These are phyloP conservation scores for Coprinellus micaceus DNA, from an alignment of 768 basidiomycete genomes.

Conservation along the genomic window DNA sequence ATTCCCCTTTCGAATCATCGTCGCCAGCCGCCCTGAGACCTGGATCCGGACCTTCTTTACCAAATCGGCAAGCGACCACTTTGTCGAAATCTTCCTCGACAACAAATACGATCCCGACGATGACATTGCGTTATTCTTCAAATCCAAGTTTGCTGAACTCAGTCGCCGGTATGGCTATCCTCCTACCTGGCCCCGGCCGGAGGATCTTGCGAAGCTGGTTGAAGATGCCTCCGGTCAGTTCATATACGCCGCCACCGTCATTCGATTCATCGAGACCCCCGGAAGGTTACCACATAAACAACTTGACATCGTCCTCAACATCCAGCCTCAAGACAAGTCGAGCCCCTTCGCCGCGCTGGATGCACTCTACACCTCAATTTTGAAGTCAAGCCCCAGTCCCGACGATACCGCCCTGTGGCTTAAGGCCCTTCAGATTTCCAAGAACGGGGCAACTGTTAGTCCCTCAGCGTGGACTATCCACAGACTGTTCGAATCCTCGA, in stretches of 20 bases:
- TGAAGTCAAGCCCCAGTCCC: not conserved
- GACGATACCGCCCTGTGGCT: not conserved
- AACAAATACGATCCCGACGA: not conserved
- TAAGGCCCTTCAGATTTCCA: not conserved
- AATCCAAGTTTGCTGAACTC: too few relatives aligned
- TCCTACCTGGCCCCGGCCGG: not conserved
- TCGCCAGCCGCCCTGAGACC: conserved; percentile 4
- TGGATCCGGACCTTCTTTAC: not conserved
- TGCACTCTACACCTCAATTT: not conserved
- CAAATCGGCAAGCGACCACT: too few relatives aligned
- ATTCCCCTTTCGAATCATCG: not conserved
- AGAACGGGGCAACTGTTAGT: not conserved
- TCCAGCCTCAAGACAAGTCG: not conserved
- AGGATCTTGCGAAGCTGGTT: not conserved
- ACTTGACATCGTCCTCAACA: not conserved
- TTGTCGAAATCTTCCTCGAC: not conserved
- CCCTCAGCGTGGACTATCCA: too few relatives aligned
- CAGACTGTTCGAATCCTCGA: too few relatives aligned
- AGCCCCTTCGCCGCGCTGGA: not conserved
- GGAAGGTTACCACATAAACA: not conserved
- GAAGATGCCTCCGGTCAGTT: conserved; percentile 1
- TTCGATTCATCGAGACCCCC: not conserved
- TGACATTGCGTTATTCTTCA: too few relatives aligned
- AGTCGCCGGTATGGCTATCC: too few relatives aligned
- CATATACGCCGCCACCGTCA: conserved; percentile 3